Percentiles rank a stretch among this genome's conserved stretches.
Conservation (phyloP, 305 asterid genomes). For the Solanum hybrid region DNA sequence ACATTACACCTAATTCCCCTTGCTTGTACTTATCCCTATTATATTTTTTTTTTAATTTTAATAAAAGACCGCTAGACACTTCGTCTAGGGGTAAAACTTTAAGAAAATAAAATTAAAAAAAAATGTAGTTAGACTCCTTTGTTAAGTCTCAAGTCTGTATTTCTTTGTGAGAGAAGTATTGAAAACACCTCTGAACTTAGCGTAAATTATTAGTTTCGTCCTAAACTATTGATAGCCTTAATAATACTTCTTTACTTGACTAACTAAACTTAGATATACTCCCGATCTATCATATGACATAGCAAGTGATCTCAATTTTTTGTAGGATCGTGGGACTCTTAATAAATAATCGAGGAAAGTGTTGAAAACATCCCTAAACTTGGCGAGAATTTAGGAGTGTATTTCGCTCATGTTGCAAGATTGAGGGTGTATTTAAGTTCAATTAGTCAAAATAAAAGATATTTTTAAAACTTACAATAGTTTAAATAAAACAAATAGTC, state of each 20-base stretch:
- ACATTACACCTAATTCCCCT: neutral
- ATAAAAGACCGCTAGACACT: neutral
- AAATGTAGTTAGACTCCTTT: neutral
- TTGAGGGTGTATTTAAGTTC: too few species aligned
- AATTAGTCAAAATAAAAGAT: neutral
- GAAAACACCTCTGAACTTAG: neutral
- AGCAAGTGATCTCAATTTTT: neutral
- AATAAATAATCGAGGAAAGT: neutral
- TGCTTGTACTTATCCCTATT: neutral
- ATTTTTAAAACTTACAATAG: too few species aligned
- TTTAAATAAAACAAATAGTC: too few species aligned
- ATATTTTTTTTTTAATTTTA: too few species aligned
- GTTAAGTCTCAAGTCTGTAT: neutral
- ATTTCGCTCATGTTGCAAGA: neutral
- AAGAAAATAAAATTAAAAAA: too few species aligned
- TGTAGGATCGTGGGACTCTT: neutral
- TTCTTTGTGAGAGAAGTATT: neutral
- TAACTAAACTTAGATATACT: neutral
- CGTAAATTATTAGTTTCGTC: neutral
- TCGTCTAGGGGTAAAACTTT: neutral
- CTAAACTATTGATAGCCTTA: neutral
- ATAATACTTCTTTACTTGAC: neutral
- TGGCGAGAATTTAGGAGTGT: neutral
- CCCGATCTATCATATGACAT: neutral
- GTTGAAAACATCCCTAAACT: neutral